phyloP scores from a whole-genome alignment of 2,329 filamentous ascomycete genomes.

The Botrytis hyacinthi region DNA sequence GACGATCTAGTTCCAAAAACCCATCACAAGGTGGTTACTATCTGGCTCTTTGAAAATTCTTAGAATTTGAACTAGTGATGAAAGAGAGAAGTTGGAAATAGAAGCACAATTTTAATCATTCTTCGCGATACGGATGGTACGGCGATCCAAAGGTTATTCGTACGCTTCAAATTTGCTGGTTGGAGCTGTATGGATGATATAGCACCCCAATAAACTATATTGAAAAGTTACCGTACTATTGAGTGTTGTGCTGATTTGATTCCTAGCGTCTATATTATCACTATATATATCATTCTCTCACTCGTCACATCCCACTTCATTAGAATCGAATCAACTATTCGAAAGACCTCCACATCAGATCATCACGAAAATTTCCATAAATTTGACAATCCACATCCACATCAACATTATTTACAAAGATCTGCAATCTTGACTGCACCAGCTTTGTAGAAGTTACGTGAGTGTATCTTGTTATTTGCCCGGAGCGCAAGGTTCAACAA shows the following conservation, averaged over 20 bases:
- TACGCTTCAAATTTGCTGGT: background rate
- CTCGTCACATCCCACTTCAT: background rate
- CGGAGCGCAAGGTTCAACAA: background rate
- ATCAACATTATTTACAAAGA: background rate
- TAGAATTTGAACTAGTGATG: background rate
- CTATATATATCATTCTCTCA: background rate
- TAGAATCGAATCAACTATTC: background rate
- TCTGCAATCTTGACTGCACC: background rate
- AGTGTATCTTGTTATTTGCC: accelerated
- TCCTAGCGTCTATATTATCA: background rate
- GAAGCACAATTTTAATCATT: background rate
- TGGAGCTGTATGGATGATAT: background rate
- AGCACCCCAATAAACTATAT: background rate
- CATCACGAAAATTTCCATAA: too few species aligned
- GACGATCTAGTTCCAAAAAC: background rate
- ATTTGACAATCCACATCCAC: background rate
- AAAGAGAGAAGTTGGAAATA: background rate
- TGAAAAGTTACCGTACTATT: background rate
- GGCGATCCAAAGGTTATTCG: background rate
- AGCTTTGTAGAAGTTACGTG: background rate
- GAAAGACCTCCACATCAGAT: background rate
- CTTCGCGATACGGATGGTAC: background rate
- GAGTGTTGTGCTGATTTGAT: background rate
- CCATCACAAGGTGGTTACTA: background rate
- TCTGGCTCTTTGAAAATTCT: background rate